Conservation (phyloP, 768 basidiomycete genomes). For the Ramaria sp. region DNA sequence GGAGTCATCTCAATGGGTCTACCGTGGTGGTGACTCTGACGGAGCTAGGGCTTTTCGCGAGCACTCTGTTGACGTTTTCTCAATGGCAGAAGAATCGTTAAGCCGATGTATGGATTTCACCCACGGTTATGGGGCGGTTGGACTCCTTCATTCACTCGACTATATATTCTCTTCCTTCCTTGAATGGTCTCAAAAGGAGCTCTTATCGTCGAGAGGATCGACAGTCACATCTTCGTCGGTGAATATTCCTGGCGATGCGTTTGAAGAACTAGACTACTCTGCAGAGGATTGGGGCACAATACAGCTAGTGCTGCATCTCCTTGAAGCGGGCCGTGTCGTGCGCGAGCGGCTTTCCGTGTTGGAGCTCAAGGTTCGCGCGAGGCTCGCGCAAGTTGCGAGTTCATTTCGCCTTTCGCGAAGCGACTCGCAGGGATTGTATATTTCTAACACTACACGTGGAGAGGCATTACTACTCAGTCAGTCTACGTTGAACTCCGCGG, state of each 20-base stretch:
- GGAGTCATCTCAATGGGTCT: conserved; percentile 20
- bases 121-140: conserved; percentile 75
- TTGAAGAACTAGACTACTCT: conserved; percentile 58
- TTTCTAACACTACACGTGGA: conserved; percentile 53
- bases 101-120: conserved; percentile 70
- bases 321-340: conserved; percentile 69
- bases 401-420: conserved; percentile 45
- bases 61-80: conserved; percentile 62
- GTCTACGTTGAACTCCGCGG: conserved; percentile 73
- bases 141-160: conserved; percentile 67
- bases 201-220: conserved; percentile 15
- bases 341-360: conserved; percentile 57
- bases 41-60: conserved; percentile 63
- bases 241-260: conserved; percentile 49
- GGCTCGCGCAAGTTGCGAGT: conserved; percentile 47
- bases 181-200: conserved; percentile 44
- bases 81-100: conserved; percentile 70
- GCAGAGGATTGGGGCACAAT: conserved; percentile 83
- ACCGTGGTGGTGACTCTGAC: conserved; percentile 25
- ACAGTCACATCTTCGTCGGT: conserved; percentile 25
- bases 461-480: conserved; percentile 68
- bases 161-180: conserved; percentile 61
- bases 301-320: conserved; percentile 69
- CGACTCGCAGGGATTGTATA: conserved; percentile 42
- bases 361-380: conserved; percentile 55